A percentile compares a stretch with the other conserved stretches of the same genome.
These are phyloP conservation scores for Plasmodium gallinaceum DNA, from an alignment of 169 alveolate species.

Conservation along the genomic window DNA sequence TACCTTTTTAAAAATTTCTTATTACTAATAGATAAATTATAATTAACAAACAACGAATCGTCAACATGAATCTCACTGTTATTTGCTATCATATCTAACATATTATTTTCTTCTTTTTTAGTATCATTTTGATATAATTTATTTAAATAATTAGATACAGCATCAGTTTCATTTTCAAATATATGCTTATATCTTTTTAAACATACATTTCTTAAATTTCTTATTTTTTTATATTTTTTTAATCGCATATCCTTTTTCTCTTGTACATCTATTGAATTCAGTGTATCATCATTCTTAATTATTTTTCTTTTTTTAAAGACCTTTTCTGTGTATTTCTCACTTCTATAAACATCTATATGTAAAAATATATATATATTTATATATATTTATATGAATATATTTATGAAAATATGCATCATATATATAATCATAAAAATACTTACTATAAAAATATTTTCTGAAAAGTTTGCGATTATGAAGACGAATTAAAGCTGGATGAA, in stretches of 20 bases:
- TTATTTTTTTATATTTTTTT: conserved; percentile 33
- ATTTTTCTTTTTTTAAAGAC: not conserved
- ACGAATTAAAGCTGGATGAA: conserved; percentile 68
- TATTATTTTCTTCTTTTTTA: not conserved
- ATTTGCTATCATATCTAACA: conserved; percentile 30
- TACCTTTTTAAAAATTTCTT: not conserved
- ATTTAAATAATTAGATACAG: not conserved
- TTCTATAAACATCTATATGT: conserved; percentile 23
- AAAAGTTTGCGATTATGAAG: conserved; percentile 59
- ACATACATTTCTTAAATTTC: conserved; percentile 18
- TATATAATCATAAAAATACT: not conserved
- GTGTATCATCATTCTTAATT: not conserved
- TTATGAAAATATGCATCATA: not conserved
- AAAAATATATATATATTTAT: not conserved
- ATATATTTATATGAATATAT: not conserved
- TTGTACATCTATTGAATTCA: not conserved
- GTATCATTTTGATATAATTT: not conserved
- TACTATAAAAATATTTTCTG: conserved; percentile 34
- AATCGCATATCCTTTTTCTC: not conserved
- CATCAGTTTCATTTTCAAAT: not conserved
- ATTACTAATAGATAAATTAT: not conserved
- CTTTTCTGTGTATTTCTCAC: conserved; percentile 52
- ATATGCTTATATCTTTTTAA: conserved; percentile 28
- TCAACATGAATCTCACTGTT: conserved; percentile 26
- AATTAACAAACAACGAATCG: conserved; percentile 12